Conservation (phyloP, 2,329 filamentous ascomycete genomes). For the Diaporthe ilicicola region DNA sequence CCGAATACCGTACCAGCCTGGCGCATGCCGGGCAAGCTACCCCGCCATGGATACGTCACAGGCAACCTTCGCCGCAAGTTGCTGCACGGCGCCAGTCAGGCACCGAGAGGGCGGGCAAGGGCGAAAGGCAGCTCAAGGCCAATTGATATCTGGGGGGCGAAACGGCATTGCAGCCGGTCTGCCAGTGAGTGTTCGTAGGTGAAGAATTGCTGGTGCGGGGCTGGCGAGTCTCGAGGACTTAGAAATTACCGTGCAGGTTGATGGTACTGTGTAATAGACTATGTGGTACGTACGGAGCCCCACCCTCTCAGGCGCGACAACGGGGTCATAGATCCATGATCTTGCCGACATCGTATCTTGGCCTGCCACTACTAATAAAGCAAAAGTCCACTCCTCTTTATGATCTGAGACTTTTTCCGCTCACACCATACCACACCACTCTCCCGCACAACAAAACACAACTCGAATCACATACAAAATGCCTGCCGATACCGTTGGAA, state of each 20-base stretch:
- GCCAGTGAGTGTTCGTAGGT: background rate
- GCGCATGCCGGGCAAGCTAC: background rate
- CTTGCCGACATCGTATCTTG: slow-evolving; percentile 28
- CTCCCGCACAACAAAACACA: slow-evolving; percentile 36
- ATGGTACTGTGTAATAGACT: slow-evolving; percentile 10
- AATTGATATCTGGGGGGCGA: background rate
- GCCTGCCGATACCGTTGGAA: slow-evolving; percentile 33
- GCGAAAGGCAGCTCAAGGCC: background rate
- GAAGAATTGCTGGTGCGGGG: slow-evolving; percentile 11
- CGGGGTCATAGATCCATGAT: slow-evolving; percentile 17
- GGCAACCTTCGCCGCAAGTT: slow-evolving; percentile 12
- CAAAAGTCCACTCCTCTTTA: slow-evolving; percentile 35
- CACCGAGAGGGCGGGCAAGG: background rate
- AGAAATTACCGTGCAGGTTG: background rate
- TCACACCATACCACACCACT: slow-evolving; percentile 35
- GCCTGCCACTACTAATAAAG: slow-evolving; percentile 13
- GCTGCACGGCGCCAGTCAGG: background rate
- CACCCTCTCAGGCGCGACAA: slow-evolving; percentile 3
- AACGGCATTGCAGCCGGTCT: background rate
- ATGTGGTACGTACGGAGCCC: slow-evolving; percentile 1
- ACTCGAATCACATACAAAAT: slow-evolving; percentile 14
- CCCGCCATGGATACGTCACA: slow-evolving; percentile 12
- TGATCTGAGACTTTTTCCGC: slow-evolving; percentile 30
- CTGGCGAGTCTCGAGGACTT: background rate
- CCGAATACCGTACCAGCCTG: slow-evolving; percentile 11